Base-by-base conservation (phyloP, 2,329 filamentous ascomycete genomes). In the Fusarium continuum region DNA sequence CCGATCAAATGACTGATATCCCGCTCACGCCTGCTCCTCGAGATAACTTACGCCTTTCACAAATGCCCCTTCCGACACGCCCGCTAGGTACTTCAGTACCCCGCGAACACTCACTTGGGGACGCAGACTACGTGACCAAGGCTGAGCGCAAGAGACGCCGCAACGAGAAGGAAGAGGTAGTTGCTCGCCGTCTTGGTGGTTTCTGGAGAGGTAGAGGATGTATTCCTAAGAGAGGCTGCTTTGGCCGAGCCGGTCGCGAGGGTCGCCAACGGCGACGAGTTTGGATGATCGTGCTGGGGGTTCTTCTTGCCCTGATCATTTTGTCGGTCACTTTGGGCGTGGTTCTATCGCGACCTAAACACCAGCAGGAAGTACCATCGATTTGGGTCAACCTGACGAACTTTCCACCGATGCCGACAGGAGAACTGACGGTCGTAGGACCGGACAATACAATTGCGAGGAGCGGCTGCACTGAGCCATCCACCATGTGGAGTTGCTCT, bases 321-420 rank as follows among this genome's bases (percentile, higher is more conserved):
- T 70, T 91, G 10, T 79, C 82, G 14, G 74, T 89, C 19, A 79
- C 85, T 2, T 77, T 92, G 10, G 83, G 83, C 0, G 82, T 87
- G 11, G 81, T 85, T 2, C 76, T 92, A 36, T 75, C 68, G n/a
- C 68, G 70, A 20, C 65, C 63, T 11, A 67, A 71, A 16, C 28
- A 55, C n/a, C 36, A 65, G 9, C 35, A 64, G n/a, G 66, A 69
- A 44, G 46, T 64, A 8, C 76, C 77, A n/a, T 81, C 80, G 2
- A 80, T 81, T 46, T 97, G 92, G 90, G 82, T 97, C 53, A 97
- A 96, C 72, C 75, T 96, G 60, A 96, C 93, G 2, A 88, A 88
- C 45, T 97, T 91, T 67, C 93, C 93, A 16, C 90, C 93, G 0
- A 91, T 97, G 70, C 92, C 91, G 2, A 94, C 91, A 0, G 94